phyloP scores from a whole-genome alignment of 2,329 filamentous ascomycete species.

The Trichoderma sp. region DNA sequence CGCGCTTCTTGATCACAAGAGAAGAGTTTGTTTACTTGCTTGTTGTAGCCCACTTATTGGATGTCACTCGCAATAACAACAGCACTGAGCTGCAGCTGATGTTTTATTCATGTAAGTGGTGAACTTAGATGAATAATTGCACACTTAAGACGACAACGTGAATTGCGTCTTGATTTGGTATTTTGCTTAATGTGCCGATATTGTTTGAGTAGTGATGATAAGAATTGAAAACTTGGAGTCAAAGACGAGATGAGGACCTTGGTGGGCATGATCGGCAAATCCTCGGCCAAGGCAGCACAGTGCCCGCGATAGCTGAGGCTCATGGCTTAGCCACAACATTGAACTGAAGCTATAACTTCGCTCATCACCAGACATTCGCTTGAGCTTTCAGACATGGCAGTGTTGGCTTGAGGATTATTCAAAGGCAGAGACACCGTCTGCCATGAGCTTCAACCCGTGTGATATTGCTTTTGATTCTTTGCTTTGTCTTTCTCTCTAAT shows the following conservation, averaged over 20 bases:
- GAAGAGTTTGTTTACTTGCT: not conserved
- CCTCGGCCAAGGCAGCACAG: not conserved
- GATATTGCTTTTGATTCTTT: not conserved
- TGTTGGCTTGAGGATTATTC: not conserved
- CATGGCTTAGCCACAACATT: not conserved
- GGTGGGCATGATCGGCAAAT: not conserved
- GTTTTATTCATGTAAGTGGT: no score
- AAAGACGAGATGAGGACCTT: not conserved
- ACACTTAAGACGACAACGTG: not conserved
- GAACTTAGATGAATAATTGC: not conserved
- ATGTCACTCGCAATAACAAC: not conserved
- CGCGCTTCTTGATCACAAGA: not conserved
- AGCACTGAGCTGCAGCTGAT: not conserved
- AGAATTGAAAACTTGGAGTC: not conserved
- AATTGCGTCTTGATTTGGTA: not conserved
- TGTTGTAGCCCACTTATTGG: not conserved
- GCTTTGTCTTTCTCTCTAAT: not conserved
- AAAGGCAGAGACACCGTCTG: not conserved
- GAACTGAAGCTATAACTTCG: no score
- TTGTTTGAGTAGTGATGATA: not conserved
- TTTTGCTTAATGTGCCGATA: not conserved
- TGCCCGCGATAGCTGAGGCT: not conserved
- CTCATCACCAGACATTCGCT: not conserved
- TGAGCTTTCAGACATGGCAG: not conserved
- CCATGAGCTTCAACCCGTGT: not conserved